Conservation (phyloP, 495 filamentous ascomycete genomes). For the Penicillium lagena region DNA sequence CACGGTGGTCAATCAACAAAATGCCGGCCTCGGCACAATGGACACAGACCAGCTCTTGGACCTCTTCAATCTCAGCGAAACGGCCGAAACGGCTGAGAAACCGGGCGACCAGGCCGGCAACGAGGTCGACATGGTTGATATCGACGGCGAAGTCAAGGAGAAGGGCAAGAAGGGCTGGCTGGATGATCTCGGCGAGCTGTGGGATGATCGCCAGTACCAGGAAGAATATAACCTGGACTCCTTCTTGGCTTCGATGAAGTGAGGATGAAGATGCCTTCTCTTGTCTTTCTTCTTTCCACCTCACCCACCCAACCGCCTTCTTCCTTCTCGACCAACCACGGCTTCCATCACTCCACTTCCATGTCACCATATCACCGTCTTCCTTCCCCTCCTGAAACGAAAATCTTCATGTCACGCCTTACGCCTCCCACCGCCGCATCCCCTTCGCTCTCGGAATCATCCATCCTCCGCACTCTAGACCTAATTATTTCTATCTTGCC, state of each 20-base stretch:
- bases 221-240: slow-evolving; percentile 93
- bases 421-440: neutral
- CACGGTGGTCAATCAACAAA: slow-evolving; percentile 98
- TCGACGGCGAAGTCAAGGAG: slow-evolving; percentile 85
- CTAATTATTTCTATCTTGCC: neutral
- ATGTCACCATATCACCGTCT: neutral
- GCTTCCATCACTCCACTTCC: too few relatives aligned
- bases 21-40: slow-evolving; percentile 90
- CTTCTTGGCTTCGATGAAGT: slow-evolving; percentile 85
- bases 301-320: neutral
- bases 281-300: neutral
- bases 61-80: slow-evolving; percentile 87
- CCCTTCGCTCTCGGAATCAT: neutral
- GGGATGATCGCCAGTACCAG: slow-evolving; percentile 94
- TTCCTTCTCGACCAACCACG: neutral
- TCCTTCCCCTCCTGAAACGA: neutral
- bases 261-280: slow-evolving; percentile 18
- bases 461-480: slow-evolving; percentile 3
- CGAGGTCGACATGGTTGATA: slow-evolving; percentile 92
- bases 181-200: slow-evolving; percentile 90
- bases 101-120: slow-evolving; percentile 46
- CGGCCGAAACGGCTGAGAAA: slow-evolving; percentile 61
- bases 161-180: slow-evolving; percentile 95
- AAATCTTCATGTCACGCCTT: slow-evolving; percentile 3
- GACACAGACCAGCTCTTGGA: slow-evolving; percentile 97